Evolutionary conservation across 2,329 filamentous ascomycete genomes (phyloP), one percentile per base, ranked within the genome.

Genomic region (Pestalotiopsis sp.): DNA sequence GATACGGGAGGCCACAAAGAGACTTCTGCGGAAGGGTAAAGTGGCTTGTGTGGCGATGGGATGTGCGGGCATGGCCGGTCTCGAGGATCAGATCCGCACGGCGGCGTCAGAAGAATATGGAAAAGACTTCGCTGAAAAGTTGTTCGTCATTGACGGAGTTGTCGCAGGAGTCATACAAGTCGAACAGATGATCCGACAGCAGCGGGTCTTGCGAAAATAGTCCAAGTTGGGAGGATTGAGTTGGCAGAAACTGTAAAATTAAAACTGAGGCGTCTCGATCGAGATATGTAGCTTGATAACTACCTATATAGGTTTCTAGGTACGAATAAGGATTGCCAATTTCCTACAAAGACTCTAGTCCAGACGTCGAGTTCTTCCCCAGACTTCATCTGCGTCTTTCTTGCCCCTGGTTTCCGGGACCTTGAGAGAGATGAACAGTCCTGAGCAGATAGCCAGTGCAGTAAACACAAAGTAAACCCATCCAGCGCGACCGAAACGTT

Each of bases 381-480:
- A 98, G n/a, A 97, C 94, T 77, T 97, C 95, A 75, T 97, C 93
- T 0, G 88, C 90, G 75, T 92, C 91, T 76, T 88, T 90, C 85
- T 93, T 97, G 2, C 93, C 95, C 75, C 90, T 93, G 0, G 95
- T 97, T 82, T 98, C 95, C 0, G 95, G 95, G 20, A 98, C 93
- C 61, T 84, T 88, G 81, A 85, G 88, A 9, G 84, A 84, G 27
- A 98, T 90, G 78, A 98, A 97, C 0, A 86, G 70, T 1, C 89
- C 91, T 67, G 92, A 92, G 1, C 92, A 74, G 0, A 85, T 83
- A 0, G 94, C 94, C 70, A 97, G 81, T 0, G 79, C 91, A 0
- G 94, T 90, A 79, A 99, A 99, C n/a, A 97, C 85, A 77, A 96
- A 97, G 78, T 97, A 99, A 0, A 96, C 92, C 83, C 91, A 93